phyloP scores from a whole-genome alignment of 768 basidiomycete species.

The Suillus tomentosus region DNA sequence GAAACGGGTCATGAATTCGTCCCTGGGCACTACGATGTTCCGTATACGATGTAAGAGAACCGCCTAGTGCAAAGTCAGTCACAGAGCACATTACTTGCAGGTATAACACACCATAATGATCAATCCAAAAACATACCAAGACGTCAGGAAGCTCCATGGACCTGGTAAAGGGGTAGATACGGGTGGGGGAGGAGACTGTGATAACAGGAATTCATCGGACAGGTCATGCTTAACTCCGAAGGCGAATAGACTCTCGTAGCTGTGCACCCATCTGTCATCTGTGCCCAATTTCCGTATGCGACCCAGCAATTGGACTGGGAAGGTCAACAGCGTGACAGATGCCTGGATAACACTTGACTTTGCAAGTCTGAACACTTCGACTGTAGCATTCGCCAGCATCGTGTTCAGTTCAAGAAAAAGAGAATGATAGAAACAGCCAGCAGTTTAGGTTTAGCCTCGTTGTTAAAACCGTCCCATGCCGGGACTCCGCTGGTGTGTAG shows the following conservation, averaged over 20 bases:
- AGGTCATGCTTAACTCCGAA: constrained; percentile 11
- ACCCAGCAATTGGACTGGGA: constrained; percentile 42
- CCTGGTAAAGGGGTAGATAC: constrained; percentile 45
- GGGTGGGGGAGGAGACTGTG: constrained; percentile 17
- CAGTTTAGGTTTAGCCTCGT: constrained; percentile 9
- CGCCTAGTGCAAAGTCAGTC: constrained; percentile 42
- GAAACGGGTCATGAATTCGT: constrained; percentile 19
- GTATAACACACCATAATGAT: constrained; percentile 56
- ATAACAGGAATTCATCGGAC: constrained; percentile 4
- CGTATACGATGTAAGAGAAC: constrained; percentile 76
- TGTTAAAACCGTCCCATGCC: constrained; percentile 1
- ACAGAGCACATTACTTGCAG: background rate
- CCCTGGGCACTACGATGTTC: constrained; percentile 69
- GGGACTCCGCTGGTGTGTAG: background rate
- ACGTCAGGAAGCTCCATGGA: constrained; percentile 73
- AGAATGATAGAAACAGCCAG: background rate
- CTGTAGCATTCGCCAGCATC: constrained; percentile 8
- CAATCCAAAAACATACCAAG: constrained; percentile 69
- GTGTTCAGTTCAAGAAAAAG: background rate
- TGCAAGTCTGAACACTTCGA: background rate
- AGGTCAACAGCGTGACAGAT: constrained; percentile 34
- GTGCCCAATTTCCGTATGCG: constrained; percentile 40
- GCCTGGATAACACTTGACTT: constrained; percentile 10
- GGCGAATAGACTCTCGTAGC: constrained; percentile 14
- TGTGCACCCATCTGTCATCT: constrained; percentile 39